A percentile compares a stretch with the other conserved stretches of the same genome.
Conservation (phyloP, 805 yeast species). For the Metschnikowia amazonensis region DNA sequence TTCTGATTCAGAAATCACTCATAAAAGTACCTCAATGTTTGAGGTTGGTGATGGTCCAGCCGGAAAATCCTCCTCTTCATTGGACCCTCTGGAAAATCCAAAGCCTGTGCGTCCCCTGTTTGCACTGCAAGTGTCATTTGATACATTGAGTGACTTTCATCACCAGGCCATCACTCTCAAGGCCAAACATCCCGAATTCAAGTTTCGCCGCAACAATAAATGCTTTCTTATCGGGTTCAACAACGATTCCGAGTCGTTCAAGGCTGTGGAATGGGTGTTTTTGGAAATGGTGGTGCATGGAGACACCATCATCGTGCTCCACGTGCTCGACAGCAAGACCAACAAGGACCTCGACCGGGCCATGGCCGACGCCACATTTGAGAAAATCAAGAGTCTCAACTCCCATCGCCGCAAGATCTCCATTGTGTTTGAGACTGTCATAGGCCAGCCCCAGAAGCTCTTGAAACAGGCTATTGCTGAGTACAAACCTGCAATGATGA, state of each 20-base stretch:
- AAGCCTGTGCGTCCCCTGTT: constrained; percentile 20
- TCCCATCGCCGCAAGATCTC: constrained; percentile 34
- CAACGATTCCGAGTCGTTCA: constrained; percentile 33
- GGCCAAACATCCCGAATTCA: constrained; percentile 41
- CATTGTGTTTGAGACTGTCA: constrained; percentile 37
- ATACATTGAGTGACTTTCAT: constrained; percentile 31
- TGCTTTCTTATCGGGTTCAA: constrained; percentile 40
- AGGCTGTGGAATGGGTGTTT: constrained; percentile 43
- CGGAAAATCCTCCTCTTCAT: not conserved
- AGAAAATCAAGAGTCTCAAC: constrained; percentile 33
- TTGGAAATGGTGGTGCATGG: constrained; percentile 43
- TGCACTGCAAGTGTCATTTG: constrained; percentile 41
- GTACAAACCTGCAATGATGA: constrained; percentile 44
- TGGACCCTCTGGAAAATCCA: not conserved
- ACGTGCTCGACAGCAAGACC: constrained; percentile 38
- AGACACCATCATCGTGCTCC: constrained; percentile 40
- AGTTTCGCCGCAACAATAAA: constrained; percentile 43
- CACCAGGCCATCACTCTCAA: constrained; percentile 37
- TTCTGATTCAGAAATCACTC: not conserved
- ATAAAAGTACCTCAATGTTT: not conserved
- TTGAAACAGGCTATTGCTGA: constrained; percentile 39
- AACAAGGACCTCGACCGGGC: constrained; percentile 26
- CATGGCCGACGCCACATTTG: constrained; percentile 27
- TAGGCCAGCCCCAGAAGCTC: constrained; percentile 40
- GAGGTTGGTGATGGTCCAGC: not conserved